A percentile compares a stretch with the other conserved stretches of the same genome.
phyloP scores from a whole-genome alignment of 1,139 yeast genomes.

The Chernovozyma aurita region DNA sequence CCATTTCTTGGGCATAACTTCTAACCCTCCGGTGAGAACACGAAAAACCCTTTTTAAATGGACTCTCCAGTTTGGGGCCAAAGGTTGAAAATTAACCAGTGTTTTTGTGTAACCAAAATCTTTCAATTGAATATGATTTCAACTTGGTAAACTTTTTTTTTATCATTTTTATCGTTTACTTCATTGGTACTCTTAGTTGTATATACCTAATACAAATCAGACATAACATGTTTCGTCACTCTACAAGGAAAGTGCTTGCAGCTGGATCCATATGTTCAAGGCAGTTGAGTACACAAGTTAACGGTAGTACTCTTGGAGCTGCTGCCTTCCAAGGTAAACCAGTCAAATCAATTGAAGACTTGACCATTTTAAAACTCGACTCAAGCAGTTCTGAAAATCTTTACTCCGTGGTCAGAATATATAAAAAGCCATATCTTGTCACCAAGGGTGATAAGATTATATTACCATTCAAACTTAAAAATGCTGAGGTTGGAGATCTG shows the following conservation, averaged over 20 bases:
- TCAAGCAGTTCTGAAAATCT: conserved; percentile 44
- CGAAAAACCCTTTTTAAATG: no score
- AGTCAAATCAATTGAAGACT: conserved; percentile 6
- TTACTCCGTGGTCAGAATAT: conserved; percentile 80
- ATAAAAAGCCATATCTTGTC: conserved; percentile 81
- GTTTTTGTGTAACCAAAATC: no score
- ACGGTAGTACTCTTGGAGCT: conserved; percentile 5
- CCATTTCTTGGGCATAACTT: no score
- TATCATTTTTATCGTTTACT: no score
- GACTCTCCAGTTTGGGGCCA: no score
- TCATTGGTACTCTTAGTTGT: no score
- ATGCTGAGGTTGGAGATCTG: conserved; percentile 76
- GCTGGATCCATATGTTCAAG: not conserved
- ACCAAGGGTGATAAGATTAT: conserved; percentile 85
- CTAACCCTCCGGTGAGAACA: no score
- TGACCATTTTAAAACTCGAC: conserved; percentile 59
- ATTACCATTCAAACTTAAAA: conserved; percentile 71
- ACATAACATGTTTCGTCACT: conserved; percentile 3
- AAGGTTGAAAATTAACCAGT: no score
- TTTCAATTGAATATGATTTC: no score
- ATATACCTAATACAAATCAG: no score
- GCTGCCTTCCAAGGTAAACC: not conserved
- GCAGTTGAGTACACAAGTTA: not conserved
- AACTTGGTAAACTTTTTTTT: no score
- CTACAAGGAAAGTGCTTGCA: not conserved